These are phyloP conservation scores for Lepidium africanum DNA, from an alignment of 345 rosid genomes.

Conservation along the genomic window DNA sequence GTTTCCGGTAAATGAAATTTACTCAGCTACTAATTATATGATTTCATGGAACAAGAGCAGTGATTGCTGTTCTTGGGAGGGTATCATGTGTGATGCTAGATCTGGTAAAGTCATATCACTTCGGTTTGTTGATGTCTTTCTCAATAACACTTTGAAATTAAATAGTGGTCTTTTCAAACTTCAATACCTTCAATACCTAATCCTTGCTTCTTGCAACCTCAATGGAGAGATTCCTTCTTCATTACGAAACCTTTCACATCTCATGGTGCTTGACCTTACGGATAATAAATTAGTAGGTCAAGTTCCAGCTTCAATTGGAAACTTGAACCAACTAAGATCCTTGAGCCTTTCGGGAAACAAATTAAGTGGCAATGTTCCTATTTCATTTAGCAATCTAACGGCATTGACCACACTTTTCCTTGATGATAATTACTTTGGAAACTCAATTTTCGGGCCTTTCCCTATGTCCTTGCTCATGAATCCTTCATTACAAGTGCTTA, in stretches of 20 bases:
- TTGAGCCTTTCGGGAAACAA: background rate
- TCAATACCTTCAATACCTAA: background rate
- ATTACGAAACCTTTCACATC: background rate
- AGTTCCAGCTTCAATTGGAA: background rate
- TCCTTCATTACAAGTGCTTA: too few species aligned
- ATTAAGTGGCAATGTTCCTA: background rate
- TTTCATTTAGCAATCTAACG: background rate
- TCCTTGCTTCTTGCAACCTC: fast-evolving
- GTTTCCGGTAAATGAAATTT: background rate
- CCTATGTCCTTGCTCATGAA: too few species aligned
- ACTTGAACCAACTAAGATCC: background rate
- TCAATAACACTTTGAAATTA: background rate
- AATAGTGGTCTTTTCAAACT: background rate
- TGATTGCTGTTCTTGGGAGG: background rate
- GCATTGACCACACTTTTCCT: background rate
- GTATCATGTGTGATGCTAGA: background rate
- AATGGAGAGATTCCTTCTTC: background rate
- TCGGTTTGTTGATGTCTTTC: fast-evolving
- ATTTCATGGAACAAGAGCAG: background rate
- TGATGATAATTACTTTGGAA: background rate
- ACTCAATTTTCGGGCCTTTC: too few species aligned
- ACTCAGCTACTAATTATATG: background rate
- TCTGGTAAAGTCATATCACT: background rate
- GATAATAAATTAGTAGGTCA: background rate
- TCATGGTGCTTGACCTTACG: background rate